Evolutionary conservation across 257 asterid genomes (phyloP), one percentile per base, ranked within the genome.

Genomic region (Solanum corneliomulleri): DNA sequence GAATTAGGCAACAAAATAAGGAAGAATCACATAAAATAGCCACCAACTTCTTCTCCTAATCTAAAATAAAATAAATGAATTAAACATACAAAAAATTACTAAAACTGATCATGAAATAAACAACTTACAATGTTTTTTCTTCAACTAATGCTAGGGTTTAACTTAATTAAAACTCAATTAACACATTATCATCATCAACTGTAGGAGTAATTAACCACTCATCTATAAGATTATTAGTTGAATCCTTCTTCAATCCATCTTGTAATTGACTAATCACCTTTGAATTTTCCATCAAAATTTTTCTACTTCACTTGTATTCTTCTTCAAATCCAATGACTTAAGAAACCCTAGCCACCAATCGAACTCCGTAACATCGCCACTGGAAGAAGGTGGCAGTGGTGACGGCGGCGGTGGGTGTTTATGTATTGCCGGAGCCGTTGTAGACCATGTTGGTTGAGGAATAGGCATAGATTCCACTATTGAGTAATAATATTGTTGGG

Each of bases 341-440:
- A 92, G 29, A 86, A 92, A 91, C 25, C 90, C 91, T 1, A 90
- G 82, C 93, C 93, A 92, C 93, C 93, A 92, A 25, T 86, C 91
- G 27, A 85, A 83, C 74, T 91, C 92, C 39, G 90, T 10, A 14
- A 85, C 74, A 16, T 88, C 89, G 56, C 82, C 60, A 1, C 90
- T 9, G 25, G 87, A 85, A 68, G 71, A 78, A 18, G 83, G 27
- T 10, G 74, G 88, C 21, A 91, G 88, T 8, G 89, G 21, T 13
- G 86, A 2, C 2, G 31, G 82, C 16, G 72, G 66, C 16, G 72
- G 66, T 5, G 92, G 87, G 37, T 87, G 35, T 35, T 85, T 76
- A 12, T 86, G 64, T 56, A 87, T 88, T 44, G 85, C 88, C 29
- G 93, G 92, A 13, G 89, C 90, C 14, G 93, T 90, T 58, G 92